phyloP scores from a whole-genome alignment of 805 yeast species.

The Metschnikowia chrysomelidarum region DNA sequence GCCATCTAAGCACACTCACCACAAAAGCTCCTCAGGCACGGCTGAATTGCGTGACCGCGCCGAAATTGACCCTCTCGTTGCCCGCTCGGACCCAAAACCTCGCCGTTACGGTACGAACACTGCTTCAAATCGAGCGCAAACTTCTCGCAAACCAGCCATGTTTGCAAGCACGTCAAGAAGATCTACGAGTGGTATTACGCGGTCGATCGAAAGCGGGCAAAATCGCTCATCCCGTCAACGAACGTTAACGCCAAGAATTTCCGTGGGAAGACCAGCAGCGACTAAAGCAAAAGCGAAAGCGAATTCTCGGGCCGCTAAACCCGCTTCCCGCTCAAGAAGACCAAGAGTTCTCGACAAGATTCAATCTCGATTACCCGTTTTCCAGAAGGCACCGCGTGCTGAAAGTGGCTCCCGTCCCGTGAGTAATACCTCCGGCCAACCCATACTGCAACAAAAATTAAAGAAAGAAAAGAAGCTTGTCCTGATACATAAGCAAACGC shows the following conservation, averaged over 20 bases:
- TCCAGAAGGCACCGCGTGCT: neutral
- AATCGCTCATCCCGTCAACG: neutral
- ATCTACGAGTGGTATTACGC: neutral
- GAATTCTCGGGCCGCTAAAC: too few relatives aligned
- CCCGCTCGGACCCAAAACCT: too few relatives aligned
- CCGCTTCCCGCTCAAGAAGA: neutral
- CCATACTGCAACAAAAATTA: neutral
- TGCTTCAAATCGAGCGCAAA: too few relatives aligned
- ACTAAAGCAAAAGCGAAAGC: slow-evolving; percentile 1
- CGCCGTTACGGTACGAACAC: too few relatives aligned
- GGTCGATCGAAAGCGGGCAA: neutral
- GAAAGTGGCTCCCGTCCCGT: neutral
- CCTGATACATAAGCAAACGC: neutral
- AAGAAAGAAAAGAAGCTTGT: neutral
- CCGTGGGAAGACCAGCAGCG: slow-evolving; percentile 4
- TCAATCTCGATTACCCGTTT: slow-evolving; percentile 6
- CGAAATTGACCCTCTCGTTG: too few relatives aligned
- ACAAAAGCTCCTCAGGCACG: too few relatives aligned
- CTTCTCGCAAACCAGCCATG: too few relatives aligned
- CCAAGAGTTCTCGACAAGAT: slow-evolving; percentile 2
- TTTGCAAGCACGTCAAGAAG: neutral
- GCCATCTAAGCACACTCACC: too few relatives aligned
- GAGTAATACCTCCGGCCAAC: neutral
- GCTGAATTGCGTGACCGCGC: too few relatives aligned
- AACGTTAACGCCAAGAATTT: neutral